A percentile compares a stretch with the other conserved stretches of the same genome.
Conservation (phyloP, 2,329 filamentous ascomycete genomes). For the Botrytis deweyae region DNA sequence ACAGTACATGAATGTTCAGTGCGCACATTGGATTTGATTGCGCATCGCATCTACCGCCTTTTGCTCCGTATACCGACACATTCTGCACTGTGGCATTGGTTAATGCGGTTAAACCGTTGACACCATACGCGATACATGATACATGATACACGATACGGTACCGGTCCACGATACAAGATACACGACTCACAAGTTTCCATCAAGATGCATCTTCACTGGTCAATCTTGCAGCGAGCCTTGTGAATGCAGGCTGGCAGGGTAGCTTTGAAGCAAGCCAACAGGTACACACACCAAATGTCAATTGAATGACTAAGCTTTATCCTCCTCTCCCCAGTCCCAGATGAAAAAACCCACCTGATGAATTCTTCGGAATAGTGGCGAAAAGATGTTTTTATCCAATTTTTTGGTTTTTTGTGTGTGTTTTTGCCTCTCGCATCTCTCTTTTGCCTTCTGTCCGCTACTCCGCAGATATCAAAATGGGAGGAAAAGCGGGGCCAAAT, state of each 20-base stretch:
- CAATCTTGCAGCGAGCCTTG: not conserved
- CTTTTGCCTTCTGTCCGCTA: too few relatives aligned
- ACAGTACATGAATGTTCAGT: not conserved
- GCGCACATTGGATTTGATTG: not conserved
- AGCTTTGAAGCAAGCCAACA: not conserved
- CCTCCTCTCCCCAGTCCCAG: not conserved
- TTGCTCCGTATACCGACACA: not conserved
- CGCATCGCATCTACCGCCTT: not conserved
- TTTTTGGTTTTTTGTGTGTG: not conserved
- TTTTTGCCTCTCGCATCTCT: not conserved
- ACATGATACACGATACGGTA: not conserved
- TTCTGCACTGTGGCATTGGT: not conserved
- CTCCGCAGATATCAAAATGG: not conserved
- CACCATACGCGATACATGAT: not conserved
- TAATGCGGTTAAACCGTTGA: not conserved
- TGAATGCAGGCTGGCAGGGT: not conserved
- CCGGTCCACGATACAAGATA: not conserved
- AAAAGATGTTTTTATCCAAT: not conserved
- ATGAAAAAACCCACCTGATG: not conserved
- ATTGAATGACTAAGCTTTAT: not conserved
- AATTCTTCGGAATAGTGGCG: not conserved
- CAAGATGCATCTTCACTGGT: not conserved
- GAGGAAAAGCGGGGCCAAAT: not conserved
- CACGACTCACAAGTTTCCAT: not conserved
- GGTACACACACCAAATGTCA: not conserved